Conservation (phyloP, 1,284 basidiomycete species). For the Boletus albobrunnescens region DNA sequence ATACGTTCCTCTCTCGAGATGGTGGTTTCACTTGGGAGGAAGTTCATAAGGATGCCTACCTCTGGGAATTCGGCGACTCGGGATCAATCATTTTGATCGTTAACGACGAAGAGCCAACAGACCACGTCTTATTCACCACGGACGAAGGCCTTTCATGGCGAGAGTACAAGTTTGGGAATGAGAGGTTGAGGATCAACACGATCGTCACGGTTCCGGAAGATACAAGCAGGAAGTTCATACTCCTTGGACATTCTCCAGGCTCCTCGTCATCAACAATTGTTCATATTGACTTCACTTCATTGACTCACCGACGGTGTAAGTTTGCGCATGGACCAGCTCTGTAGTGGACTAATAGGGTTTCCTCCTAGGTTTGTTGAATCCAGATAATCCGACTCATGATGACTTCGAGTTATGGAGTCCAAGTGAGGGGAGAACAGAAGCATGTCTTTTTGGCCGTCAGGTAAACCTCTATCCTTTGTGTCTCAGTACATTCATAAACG, state of each 20-base stretch:
- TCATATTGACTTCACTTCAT: conserved; percentile 84
- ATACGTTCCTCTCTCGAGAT: conserved; percentile 95
- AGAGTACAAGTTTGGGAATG: conserved; percentile 78
- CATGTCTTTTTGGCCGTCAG: conserved; percentile 76
- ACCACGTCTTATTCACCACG: conserved; percentile 84
- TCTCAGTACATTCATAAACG: conserved; percentile 3
- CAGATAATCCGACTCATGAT: conserved; percentile 72
- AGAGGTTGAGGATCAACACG: conserved; percentile 69
- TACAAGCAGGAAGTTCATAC: conserved; percentile 86
- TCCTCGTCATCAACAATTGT: conserved; percentile 61
- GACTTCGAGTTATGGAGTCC: conserved; percentile 97
- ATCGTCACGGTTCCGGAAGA: conserved; percentile 91
- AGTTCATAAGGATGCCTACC: conserved; percentile 95
- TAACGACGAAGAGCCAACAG: conserved; percentile 92
- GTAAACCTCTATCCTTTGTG: conserved; percentile 35
- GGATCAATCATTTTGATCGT: conserved; percentile 91
- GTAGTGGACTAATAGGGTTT: not conserved
- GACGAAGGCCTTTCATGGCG: conserved; percentile 88
- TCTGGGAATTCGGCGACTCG: conserved; percentile 98
- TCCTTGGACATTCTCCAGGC: conserved; percentile 67
- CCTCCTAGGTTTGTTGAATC: conserved; percentile 58
- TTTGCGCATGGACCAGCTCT: conserved; percentile 8
- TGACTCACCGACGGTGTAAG: conserved; percentile 76
- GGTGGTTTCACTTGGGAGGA: conserved; percentile 98
- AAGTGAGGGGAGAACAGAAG: conserved; percentile 79